Evolutionary conservation across 768 basidiomycete genomes (phyloP).

Genomic region (Suillus lakei): DNA sequence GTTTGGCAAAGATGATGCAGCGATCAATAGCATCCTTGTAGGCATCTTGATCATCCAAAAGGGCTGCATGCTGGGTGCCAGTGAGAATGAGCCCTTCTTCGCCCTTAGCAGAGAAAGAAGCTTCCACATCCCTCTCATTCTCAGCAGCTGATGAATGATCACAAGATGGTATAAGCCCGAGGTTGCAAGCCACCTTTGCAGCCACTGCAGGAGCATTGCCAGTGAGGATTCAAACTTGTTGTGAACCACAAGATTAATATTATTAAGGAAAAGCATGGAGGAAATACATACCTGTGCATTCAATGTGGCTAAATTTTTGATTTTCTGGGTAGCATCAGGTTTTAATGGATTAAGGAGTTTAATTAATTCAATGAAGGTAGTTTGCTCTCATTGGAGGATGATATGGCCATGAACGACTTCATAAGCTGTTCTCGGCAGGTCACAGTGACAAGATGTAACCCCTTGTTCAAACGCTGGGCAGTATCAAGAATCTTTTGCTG

Average conservation of each 20-base stretch:
- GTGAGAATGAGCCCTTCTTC: constrained; percentile 34
- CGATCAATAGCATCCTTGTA: constrained; percentile 34
- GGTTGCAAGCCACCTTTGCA: constrained; percentile 42
- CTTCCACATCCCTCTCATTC: constrained; percentile 32
- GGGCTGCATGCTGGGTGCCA: constrained; percentile 32
- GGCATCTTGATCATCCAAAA: constrained; percentile 31
- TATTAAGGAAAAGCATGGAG: constrained; percentile 8
- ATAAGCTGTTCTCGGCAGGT: constrained; percentile 26
- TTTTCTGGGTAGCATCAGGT: constrained; percentile 36
- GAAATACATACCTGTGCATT: constrained; percentile 32
- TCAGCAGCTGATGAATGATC: background rate
- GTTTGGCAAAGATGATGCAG: constrained; percentile 35
- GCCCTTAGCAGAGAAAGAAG: constrained; percentile 16
- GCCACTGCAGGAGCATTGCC: constrained; percentile 40
- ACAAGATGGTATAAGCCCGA: constrained; percentile 32
- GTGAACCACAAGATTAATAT: background rate
- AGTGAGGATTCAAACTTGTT: constrained; percentile 40
- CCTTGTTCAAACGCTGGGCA: constrained; percentile 34
- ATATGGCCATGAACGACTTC: constrained; percentile 22
- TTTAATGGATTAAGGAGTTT: constrained; percentile 36
- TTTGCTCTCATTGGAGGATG: constrained; percentile 32
- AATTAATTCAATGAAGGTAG: constrained; percentile 32
- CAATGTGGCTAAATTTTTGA: constrained; percentile 29
- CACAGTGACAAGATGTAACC: constrained; percentile 35
- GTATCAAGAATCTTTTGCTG: constrained; percentile 29